phyloP scores from a whole-genome alignment of 306 rosid genomes.

The Citrullus amarus region DNA sequence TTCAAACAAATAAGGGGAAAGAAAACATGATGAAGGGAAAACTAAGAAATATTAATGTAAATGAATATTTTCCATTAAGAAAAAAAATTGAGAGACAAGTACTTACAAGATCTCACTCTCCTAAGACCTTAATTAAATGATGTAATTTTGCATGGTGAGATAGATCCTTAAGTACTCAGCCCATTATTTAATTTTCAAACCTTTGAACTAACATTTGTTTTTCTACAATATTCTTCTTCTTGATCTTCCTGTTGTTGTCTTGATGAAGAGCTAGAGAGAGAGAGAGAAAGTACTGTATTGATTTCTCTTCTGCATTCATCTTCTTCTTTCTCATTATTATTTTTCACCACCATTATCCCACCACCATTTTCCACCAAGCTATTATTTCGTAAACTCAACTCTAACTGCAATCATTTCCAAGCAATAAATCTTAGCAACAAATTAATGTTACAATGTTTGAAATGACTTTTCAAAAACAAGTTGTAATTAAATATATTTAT shows the following conservation, averaged over 20 bases:
- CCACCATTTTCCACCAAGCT: conserved; percentile 13
- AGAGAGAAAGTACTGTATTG: conserved; percentile 40
- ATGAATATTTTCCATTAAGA: not conserved
- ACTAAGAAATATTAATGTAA: not conserved
- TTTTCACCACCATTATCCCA: not conserved
- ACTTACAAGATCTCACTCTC: conserved; percentile 59
- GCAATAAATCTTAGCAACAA: not conserved
- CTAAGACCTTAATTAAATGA: conserved; percentile 7
- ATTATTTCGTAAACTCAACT: conserved; percentile 34
- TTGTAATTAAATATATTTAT: too few relatives aligned
- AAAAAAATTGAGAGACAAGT: conserved; percentile 19
- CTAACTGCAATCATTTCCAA: conserved; percentile 23
- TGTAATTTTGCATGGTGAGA: conserved; percentile 26
- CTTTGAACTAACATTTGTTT: conserved; percentile 8
- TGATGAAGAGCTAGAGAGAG: conserved; percentile 28
- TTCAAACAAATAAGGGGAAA: not conserved
- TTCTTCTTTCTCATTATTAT: not conserved
- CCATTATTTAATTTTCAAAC: conserved; percentile 4
- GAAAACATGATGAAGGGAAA: not conserved
- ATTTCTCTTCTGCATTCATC: conserved; percentile 14
- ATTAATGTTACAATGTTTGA: not conserved
- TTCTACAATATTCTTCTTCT: not conserved
- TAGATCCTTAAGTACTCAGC: conserved; percentile 41
- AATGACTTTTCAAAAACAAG: not conserved
- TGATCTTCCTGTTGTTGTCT: not conserved